Evolutionary conservation across 257 asterid species (phyloP).

Genomic region (Paraleonurus japonicus): DNA sequence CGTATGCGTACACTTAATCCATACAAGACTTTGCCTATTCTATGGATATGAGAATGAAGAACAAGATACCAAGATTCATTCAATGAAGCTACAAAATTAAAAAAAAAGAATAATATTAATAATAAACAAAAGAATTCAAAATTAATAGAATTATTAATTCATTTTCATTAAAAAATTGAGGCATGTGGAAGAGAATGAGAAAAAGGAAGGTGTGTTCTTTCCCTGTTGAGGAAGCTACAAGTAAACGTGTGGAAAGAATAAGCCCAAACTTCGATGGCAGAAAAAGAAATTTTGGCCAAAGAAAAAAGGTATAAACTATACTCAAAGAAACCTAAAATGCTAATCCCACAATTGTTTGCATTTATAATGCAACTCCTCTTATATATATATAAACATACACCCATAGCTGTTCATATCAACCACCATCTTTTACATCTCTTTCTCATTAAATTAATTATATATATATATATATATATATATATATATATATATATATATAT

Average conservation of each 20-base stretch:
- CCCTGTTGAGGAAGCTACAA: slow-evolving; percentile 22
- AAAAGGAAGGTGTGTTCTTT: slow-evolving; percentile 17
- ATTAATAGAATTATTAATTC: neutral
- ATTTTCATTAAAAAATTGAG: neutral
- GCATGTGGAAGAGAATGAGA: neutral
- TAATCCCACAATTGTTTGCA: neutral
- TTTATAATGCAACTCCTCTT: neutral
- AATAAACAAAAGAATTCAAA: no score
- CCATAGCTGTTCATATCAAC: neutral
- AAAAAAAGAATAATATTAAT: no score
- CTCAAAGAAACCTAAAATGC: slow-evolving; percentile 28
- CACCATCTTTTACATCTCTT: neutral
- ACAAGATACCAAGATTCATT: no score
- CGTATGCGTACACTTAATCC: no score
- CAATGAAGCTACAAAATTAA: no score
- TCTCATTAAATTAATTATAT: slow-evolving; percentile 27
- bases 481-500: no score
- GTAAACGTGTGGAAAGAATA: slow-evolving; percentile 23
- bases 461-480: neutral
- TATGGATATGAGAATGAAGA: no score
- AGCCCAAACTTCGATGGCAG: slow-evolving; percentile 21
- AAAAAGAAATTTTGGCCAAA: neutral
- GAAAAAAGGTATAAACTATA: slow-evolving; percentile 26
- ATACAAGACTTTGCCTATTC: no score
- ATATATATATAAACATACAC: neutral